phyloP scores from a whole-genome alignment of 1,139 yeast species.

The Hyphopichia fennica region DNA sequence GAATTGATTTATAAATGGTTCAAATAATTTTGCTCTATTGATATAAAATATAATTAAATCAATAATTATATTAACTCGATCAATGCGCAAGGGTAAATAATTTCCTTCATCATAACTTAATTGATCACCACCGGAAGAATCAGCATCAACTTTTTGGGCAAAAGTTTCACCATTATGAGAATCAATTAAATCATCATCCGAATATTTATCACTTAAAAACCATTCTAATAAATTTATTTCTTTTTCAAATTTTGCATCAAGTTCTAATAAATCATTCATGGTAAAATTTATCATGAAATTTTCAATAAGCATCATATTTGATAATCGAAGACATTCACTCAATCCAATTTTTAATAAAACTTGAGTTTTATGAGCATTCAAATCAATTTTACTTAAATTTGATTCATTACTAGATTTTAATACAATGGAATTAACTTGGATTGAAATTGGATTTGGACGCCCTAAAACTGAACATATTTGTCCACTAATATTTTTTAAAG shows the following conservation, averaged over 20 bases:
- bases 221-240: constrained; percentile 39
- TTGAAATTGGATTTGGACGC: constrained; percentile 56
- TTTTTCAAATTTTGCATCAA: constrained; percentile 40
- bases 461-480: constrained; percentile 54
- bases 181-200: constrained; percentile 2
- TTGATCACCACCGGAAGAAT: constrained; percentile 4
- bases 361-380: constrained; percentile 26
- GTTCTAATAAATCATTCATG: constrained; percentile 35
- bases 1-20: constrained; percentile 48
- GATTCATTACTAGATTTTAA: constrained; percentile 21
- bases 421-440: constrained; percentile 44
- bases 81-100: constrained; percentile 30
- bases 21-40: constrained; percentile 52
- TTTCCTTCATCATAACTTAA: constrained; percentile 17
- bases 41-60: constrained; percentile 49
- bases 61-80: constrained; percentile 35
- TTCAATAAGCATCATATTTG: constrained; percentile 53
- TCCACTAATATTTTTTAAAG: constrained; percentile 47
- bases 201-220: constrained; percentile 13
- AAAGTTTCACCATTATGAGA: constrained; percentile 4
- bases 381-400: constrained; percentile 15
- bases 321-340: constrained; percentile 49
- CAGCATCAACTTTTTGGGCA: constrained; percentile 2
- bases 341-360: constrained; percentile 43
- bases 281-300: constrained; percentile 49